These are phyloP conservation scores for Meyerozyma athensensis DNA, from an alignment of 1,139 yeast genomes.

Conservation along the genomic window DNA sequence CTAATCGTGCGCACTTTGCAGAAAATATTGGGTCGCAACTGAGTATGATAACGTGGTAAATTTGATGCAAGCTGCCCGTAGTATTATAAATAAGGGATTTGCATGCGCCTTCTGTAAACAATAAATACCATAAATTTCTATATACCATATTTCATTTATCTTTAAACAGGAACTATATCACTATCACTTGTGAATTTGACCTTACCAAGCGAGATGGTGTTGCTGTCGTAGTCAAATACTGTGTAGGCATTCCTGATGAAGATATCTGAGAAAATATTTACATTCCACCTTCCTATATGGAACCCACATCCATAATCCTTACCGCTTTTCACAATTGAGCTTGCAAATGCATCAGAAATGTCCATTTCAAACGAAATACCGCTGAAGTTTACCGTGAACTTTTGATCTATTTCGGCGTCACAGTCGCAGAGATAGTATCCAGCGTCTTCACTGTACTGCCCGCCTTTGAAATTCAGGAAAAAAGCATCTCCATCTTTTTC, in stretches of 20 bases:
- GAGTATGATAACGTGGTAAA: too few species aligned
- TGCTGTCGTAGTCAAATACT: conserved; percentile 25
- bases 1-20: too few species aligned
- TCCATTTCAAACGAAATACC: conserved; percentile 11
- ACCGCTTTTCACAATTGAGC: background rate
- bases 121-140: too few species aligned
- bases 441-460: background rate
- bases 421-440: background rate
- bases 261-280: conserved; percentile 21
- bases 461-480: background rate
- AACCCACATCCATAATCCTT: background rate
- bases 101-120: too few species aligned
- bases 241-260: conserved; percentile 28
- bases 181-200: conserved; percentile 10
- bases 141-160: too few species aligned
- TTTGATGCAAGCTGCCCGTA: too few species aligned
- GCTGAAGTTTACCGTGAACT: conserved; percentile 9
- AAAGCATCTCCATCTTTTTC: background rate
- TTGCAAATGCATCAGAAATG: background rate
- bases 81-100: too few species aligned
- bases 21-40: too few species aligned
- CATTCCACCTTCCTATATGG: background rate
- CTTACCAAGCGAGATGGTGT: conserved; percentile 23
- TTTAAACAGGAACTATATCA: background rate
- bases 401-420: background rate